A percentile compares a stretch with the other conserved stretches of the same genome.
These are phyloP conservation scores for Tolypocladium pustulatum DNA, from an alignment of 2,329 filamentous ascomycete species.

Conservation along the genomic window DNA sequence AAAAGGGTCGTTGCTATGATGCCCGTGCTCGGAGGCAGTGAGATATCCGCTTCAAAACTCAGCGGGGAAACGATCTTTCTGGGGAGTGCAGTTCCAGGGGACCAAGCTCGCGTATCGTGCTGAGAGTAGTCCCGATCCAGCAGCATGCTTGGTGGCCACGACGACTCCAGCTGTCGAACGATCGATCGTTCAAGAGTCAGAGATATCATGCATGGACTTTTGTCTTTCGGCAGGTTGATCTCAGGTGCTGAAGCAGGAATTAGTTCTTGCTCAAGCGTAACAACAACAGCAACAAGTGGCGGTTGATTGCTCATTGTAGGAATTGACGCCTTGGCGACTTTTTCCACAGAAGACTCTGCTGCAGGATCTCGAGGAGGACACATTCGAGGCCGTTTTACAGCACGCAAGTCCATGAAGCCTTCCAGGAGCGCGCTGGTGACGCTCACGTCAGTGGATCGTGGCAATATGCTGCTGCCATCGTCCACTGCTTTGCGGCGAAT, in stretches of 20 bases:
- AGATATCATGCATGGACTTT: conserved; percentile 38
- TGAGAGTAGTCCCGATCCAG: conserved; percentile 50
- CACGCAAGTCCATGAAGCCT: conserved; percentile 20
- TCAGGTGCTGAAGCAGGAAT: conserved; percentile 8
- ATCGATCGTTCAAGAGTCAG: conserved; percentile 34
- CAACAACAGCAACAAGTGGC: background rate
- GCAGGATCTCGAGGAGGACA: background rate
- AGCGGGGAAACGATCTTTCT: conserved; percentile 23
- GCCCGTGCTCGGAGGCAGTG: conserved; percentile 57
- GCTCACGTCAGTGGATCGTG: conserved; percentile 7
- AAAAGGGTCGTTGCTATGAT: conserved; percentile 63
- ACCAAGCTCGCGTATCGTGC: conserved; percentile 15
- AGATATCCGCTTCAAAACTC: conserved; percentile 58
- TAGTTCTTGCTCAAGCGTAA: background rate
- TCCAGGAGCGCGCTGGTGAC: conserved; percentile 17
- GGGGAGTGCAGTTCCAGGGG: conserved; percentile 5
- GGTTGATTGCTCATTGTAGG: background rate
- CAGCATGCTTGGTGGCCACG: conserved; percentile 38
- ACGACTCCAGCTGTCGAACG: conserved; percentile 35
- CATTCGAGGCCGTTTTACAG: conserved; percentile 13
- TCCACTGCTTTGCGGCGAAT: background rate
- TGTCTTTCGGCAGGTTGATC: conserved; percentile 5
- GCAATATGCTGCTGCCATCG: conserved; percentile 3
- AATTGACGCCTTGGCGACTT: background rate
- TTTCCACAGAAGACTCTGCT: no score